A percentile compares a stretch with the other conserved stretches of the same genome.
Conservation (phyloP, 2,329 filamentous ascomycete species). For the Hypoxylon sp. region DNA sequence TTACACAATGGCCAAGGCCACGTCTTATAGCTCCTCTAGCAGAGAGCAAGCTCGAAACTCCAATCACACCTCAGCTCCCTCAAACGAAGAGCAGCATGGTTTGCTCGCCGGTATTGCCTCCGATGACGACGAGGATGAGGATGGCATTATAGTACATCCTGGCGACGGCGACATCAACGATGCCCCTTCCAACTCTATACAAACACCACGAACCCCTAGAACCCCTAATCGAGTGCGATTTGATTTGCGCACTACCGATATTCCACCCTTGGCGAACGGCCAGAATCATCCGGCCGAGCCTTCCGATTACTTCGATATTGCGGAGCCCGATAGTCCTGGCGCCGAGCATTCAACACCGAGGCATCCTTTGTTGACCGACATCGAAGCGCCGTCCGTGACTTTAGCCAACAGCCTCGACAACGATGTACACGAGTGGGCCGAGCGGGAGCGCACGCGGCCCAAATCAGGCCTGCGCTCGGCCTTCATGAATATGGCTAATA, state of each 20-base stretch:
- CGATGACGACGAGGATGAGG: conserved; percentile 48
- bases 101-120: conserved; percentile 53
- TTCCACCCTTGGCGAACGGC: conserved; percentile 52
- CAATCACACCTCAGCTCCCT: conserved; percentile 46
- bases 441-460: conserved; percentile 74
- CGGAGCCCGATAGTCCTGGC: conserved; percentile 54
- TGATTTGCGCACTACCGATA: conserved; percentile 59
- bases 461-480: conserved; percentile 89
- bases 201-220: conserved; percentile 60
- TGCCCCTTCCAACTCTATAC: conserved; percentile 34
- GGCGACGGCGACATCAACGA: conserved; percentile 38
- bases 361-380: conserved; percentile 78
- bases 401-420: conserved; percentile 72
- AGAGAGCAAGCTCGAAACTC: conserved; percentile 48
- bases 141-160: conserved; percentile 51
- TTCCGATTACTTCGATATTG: conserved; percentile 55
- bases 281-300: conserved; percentile 28
- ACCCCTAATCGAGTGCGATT: conserved; percentile 79
- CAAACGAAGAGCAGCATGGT: conserved; percentile 59
- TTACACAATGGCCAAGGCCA: conserved; percentile 63
- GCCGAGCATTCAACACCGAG: conserved; percentile 61
- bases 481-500: conserved; percentile 99
- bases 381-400: conserved; percentile 78
- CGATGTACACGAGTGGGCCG: conserved; percentile 65
- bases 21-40: conserved; percentile 51